Base-by-base conservation (phyloP, 768 basidiomycete genomes). In the Gautieria morchelliformis region DNA sequence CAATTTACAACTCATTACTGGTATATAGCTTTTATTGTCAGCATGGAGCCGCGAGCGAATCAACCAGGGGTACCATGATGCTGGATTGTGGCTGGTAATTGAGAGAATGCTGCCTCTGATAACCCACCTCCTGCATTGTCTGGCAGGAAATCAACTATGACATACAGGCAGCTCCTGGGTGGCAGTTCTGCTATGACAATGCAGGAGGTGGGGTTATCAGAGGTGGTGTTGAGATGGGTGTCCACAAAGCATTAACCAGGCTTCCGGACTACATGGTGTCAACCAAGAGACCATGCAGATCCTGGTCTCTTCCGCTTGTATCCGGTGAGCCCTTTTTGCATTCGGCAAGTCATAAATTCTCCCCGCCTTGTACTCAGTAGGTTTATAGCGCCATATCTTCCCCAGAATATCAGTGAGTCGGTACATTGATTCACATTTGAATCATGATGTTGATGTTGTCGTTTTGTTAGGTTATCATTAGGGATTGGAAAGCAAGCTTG, bases 31-130 rank as follows among this genome's bases (percentile, higher is more conserved):
- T 5, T 24, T 55, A 32, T 30, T 55, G 32, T 42, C 53, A 30
- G 53, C 53, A 24, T 57, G 47, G 56, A 57, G n/a, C n/a, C n/a
- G n/a, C n/a, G n/a, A n/a, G 56, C 46, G 55, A 56, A 48, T 57
- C 56, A 15, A 57, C 56, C 15, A 46, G 47, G 3, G 56, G 56
- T 48, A 57, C 56, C n/a, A n/a, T n/a, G n/a, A 22, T 48, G 56
- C 20, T 57, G 56, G 56, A 48, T 57, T 27, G 11, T 57, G 15
- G 35, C 56, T 11, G 56, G 56, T 27, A 27, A 27, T 27, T 27
- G 27, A 27, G 5, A 22, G 3, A 44, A 9, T 44, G 7, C 3
- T n/a, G n/a, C n/a, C n/a, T n/a, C n/a, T n/a, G n/a, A n/a, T n/a
- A n/a, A n/a, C n/a, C n/a, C n/a, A n/a, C n/a, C n/a, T n/a, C n/a